Base-by-base conservation (phyloP, 2,329 filamentous ascomycete genomes). In the Fusarium pseudocircinatum region DNA sequence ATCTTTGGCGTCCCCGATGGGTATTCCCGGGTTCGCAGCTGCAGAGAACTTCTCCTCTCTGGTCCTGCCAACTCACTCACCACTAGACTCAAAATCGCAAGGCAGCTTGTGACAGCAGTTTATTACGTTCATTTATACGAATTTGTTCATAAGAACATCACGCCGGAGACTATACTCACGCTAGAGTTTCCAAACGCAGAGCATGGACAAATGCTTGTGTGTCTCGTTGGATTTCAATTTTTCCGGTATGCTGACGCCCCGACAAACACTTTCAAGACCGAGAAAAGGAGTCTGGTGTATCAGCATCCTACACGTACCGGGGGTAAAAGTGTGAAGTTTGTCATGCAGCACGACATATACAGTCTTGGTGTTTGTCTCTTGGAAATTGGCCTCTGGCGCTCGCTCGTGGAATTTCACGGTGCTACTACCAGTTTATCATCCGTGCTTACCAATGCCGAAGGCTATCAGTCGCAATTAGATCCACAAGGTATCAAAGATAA, bases 331-430 rank as follows among this genome's bases (percentile, higher is more conserved):
- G 18, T n/a, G 0, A 57, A 24, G 1, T 62, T 40, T 57, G 30
- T 54, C 2, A 63, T 63, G 50, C 42, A 63, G 13, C 60, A 63
- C 4, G 60, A 63, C 2, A 63, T 63, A 6, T 63, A 63, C 16
- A 63, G 60, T 8, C 52, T 63, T 11, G 42, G 52, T 0, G 60
- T 63, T 28, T 63, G 42, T 20, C 60, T 63, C 15, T 30, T 63
- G 1, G 42, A 63, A 6, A 47, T 63, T 34, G 52, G 60, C 6
- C 13, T 63, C 6, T 63, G 60, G 60, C 7, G n/a, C 1, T 58
- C 60, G 2, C 5, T 63, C n/a, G 26, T 63, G 4, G 14, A 32
- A 9, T 46, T 32, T 22, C 6, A 61, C 20, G 40, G 36, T 37
- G 36, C 36, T 20, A 37, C 36, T 20, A 20, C 36, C 18, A 37